These are phyloP conservation scores for Candida chauliodis DNA, from an alignment of 805 yeast species.

Conservation along the genomic window DNA sequence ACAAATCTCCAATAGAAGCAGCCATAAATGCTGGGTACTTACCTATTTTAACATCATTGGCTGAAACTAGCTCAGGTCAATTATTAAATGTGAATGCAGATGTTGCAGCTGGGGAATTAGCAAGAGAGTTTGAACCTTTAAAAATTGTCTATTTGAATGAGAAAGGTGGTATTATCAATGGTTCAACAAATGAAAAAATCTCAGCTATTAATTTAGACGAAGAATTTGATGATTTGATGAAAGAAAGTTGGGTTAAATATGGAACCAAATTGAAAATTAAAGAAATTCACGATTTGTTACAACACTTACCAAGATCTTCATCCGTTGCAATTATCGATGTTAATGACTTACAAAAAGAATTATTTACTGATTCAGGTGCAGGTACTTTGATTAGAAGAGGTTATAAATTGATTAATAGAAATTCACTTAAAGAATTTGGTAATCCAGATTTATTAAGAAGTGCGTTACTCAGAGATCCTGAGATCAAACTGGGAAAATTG, in stretches of 20 bases:
- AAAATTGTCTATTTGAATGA: slow-evolving; percentile 95
- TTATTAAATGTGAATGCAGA: slow-evolving; percentile 97
- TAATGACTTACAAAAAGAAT: slow-evolving; percentile 90
- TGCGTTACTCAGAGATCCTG: slow-evolving; percentile 75
- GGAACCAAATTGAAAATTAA: slow-evolving; percentile 97
- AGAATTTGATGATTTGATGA: slow-evolving; percentile 86
- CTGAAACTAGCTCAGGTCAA: slow-evolving; percentile 96
- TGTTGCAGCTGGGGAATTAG: slow-evolving; percentile 97
- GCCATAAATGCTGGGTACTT: slow-evolving; percentile 94
- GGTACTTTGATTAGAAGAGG: slow-evolving; percentile 99
- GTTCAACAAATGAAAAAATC: slow-evolving; percentile 85
- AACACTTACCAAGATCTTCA: slow-evolving; percentile 92
- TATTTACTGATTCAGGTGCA: slow-evolving; percentile 98
- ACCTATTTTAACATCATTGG: slow-evolving; percentile 93
- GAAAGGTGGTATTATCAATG: slow-evolving; percentile 95
- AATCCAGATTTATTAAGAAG: slow-evolving; percentile 74
- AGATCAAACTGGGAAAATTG: slow-evolving; percentile 62
- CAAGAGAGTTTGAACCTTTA: slow-evolving; percentile 93
- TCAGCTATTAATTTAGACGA: slow-evolving; percentile 91
- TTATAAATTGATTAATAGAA: slow-evolving; percentile 74
- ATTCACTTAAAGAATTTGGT: slow-evolving; percentile 63
- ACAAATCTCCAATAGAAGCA: slow-evolving; percentile 84
- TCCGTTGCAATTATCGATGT: slow-evolving; percentile 97
- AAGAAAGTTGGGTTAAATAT: slow-evolving; percentile 96
- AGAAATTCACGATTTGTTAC: slow-evolving; percentile 91